Evolutionary conservation across 805 yeast genomes (phyloP).

Genomic region (Henningerozyma blattae): DNA sequence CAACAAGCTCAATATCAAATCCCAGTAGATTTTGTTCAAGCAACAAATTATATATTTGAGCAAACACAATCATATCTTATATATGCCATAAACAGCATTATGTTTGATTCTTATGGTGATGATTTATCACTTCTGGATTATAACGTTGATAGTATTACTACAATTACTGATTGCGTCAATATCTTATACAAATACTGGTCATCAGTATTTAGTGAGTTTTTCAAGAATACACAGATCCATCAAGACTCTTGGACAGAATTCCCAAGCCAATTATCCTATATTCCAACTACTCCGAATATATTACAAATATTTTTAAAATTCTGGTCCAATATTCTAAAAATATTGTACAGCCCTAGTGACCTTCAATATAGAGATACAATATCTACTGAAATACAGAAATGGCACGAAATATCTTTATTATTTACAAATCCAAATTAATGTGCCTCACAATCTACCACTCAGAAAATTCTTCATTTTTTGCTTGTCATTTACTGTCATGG

Average conservation of each 20-base stretch:
- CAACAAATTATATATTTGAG: constrained; percentile 18
- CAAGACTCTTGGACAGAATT: constrained; percentile 15
- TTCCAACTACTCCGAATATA: constrained; percentile 23
- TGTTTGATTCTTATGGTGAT: constrained; percentile 43
- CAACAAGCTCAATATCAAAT: too few relatives aligned
- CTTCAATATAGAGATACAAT: too few relatives aligned
- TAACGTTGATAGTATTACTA: constrained; percentile 23
- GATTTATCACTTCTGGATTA: constrained; percentile 44
- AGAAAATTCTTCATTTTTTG: too few relatives aligned
- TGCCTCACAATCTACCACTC: too few relatives aligned
- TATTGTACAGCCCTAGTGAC: neutral
- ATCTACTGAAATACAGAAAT: too few relatives aligned
- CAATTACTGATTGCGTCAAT: constrained; percentile 32
- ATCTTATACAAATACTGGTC: constrained; percentile 37
- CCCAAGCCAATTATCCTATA: constrained; percentile 10
- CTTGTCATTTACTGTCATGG: too few relatives aligned
- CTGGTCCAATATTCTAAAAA: constrained; percentile 32
- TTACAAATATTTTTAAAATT: constrained; percentile 33
- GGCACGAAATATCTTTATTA: too few relatives aligned
- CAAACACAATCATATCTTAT: constrained; percentile 32
- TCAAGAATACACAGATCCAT: constrained; percentile 19
- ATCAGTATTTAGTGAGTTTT: constrained; percentile 45
- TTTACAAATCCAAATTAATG: too few relatives aligned
- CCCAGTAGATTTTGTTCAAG: constrained; percentile 1
- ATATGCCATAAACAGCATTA: constrained; percentile 37